These are phyloP conservation scores for Salicornia ramosissima DNA, from an alignment of 148 eudicot genomes.

Conservation along the genomic window DNA sequence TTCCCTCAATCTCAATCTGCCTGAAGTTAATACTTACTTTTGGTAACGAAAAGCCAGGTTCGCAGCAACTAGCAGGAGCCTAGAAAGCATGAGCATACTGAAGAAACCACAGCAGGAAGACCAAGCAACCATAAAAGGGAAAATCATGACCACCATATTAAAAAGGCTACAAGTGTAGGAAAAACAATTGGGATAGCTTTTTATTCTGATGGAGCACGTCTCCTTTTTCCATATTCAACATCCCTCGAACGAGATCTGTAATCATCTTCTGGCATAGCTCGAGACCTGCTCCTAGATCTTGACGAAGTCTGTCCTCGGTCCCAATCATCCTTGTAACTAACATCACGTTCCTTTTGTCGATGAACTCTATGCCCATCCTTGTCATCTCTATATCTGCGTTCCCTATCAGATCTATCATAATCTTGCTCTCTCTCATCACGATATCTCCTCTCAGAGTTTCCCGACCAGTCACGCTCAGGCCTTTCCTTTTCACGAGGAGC, in stretches of 20 bases:
- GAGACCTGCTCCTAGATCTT: constrained; percentile 75
- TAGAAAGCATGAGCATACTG: constrained; percentile 21
- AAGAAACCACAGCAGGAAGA: constrained; percentile 21
- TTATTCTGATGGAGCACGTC: constrained; percentile 74
- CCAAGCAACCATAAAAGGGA: constrained; percentile 13
- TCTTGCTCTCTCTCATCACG: constrained; percentile 75
- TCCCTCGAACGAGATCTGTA: constrained; percentile 78
- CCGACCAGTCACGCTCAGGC: constrained; percentile 70
- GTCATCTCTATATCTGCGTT: constrained; percentile 58
- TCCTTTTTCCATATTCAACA: constrained; percentile 78
- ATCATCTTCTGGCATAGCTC: constrained; percentile 63
- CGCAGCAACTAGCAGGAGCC: constrained; percentile 28
- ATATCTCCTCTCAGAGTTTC: constrained; percentile 64
- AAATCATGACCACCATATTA: constrained; percentile 6
- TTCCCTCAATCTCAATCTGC: constrained; percentile 25
- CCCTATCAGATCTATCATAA: constrained; percentile 68
- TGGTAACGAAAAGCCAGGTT: constrained; percentile 24
- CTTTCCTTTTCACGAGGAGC: constrained; percentile 68
- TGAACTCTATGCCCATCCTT: constrained; percentile 60
- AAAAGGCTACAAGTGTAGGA: neutral
- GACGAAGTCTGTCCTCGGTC: constrained; percentile 77
- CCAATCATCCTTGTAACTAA: constrained; percentile 69
- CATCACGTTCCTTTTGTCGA: constrained; percentile 59
- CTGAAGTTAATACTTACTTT: constrained; percentile 32
- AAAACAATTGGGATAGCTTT: constrained; percentile 9